Evolutionary conservation across 2,329 filamentous ascomycete species (phyloP).

Genomic region (Graphilbum ipis-grandicollis): DNA sequence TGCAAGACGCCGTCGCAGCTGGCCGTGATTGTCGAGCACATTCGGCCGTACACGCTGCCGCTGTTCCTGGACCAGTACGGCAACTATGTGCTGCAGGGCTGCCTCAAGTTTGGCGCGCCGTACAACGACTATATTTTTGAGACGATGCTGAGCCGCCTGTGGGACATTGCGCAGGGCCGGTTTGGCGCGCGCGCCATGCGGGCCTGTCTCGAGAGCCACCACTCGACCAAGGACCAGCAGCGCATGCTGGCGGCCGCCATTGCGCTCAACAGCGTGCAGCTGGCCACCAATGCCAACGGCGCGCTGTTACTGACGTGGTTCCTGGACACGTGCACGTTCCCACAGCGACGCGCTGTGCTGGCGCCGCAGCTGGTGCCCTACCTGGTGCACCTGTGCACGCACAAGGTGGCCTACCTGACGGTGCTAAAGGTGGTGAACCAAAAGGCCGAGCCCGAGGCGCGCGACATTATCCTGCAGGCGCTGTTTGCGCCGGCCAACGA

Average conservation of each 20-base stretch:
- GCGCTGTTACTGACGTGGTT: constrained; percentile 93
- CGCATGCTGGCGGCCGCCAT: constrained; percentile 87
- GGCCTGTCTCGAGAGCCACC: constrained; percentile 89
- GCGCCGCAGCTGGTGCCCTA: constrained; percentile 85
- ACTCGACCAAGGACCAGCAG: constrained; percentile 88
- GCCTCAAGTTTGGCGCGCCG: constrained; percentile 74
- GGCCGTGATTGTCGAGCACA: constrained; percentile 63
- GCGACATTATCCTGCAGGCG: constrained; percentile 76
- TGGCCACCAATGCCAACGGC: constrained; percentile 91
- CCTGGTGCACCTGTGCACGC: constrained; percentile 86
- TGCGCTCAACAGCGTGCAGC: constrained; percentile 87
- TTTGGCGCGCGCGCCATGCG: constrained; percentile 94
- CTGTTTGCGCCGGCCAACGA: constrained; percentile 86
- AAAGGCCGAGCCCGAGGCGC: constrained; percentile 80
- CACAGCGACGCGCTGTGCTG: constrained; percentile 74
- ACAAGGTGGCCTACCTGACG: constrained; percentile 95
- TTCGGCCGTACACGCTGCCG: constrained; percentile 74
- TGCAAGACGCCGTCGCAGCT: constrained; percentile 75
- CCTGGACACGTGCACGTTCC: constrained; percentile 93
- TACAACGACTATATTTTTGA: constrained; percentile 97
- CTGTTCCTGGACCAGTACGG: constrained; percentile 96
- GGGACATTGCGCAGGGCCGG: constrained; percentile 82
- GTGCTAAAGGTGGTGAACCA: constrained; percentile 98
- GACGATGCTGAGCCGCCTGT: constrained; percentile 85
- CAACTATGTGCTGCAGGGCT: constrained; percentile 96